A percentile compares a stretch with the other conserved stretches of the same genome.
Conservation (phyloP, 164 flowering plant genomes). For the Nymphaea colorata region DNA sequence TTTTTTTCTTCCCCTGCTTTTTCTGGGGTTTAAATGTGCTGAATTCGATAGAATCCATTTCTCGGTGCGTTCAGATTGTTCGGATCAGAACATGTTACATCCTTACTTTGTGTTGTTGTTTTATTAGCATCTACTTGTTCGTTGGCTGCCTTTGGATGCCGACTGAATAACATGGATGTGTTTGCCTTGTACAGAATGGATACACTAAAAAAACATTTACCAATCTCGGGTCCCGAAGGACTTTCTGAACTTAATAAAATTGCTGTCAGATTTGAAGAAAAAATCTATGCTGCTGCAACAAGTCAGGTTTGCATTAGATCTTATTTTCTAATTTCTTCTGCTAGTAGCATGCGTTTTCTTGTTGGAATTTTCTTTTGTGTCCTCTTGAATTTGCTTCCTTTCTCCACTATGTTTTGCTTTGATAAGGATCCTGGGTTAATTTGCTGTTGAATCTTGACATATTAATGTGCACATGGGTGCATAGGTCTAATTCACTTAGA, state of each 20-base stretch:
- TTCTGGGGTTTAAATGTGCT: too few relatives aligned
- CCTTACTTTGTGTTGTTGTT: too few relatives aligned
- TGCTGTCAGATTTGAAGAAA: constrained; percentile 45
- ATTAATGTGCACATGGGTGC: too few relatives aligned
- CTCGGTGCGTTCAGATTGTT: not conserved
- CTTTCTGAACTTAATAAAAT: constrained; percentile 30
- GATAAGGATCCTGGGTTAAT: too few relatives aligned
- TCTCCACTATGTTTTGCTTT: too few relatives aligned
- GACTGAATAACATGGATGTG: not conserved
- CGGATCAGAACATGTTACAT: too few relatives aligned
- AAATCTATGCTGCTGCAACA: constrained; percentile 24
- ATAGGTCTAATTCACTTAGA: too few relatives aligned
- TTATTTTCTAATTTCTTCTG: not conserved
- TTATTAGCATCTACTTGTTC: too few relatives aligned
- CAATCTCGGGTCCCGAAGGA: constrained; percentile 31
- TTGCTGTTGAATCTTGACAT: too few relatives aligned
- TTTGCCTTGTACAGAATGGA: constrained; percentile 24
- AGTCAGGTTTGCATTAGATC: constrained; percentile 21
- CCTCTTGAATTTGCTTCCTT: too few relatives aligned
- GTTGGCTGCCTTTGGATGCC: not conserved
- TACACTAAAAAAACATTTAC: constrained; percentile 27
- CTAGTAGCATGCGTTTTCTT: not conserved
- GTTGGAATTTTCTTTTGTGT: not conserved
- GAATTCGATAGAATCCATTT: too few relatives aligned
- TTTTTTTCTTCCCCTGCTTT: too few relatives aligned